Conservation (phyloP, 805 yeast species). For the Kodamaea leandrae region DNA sequence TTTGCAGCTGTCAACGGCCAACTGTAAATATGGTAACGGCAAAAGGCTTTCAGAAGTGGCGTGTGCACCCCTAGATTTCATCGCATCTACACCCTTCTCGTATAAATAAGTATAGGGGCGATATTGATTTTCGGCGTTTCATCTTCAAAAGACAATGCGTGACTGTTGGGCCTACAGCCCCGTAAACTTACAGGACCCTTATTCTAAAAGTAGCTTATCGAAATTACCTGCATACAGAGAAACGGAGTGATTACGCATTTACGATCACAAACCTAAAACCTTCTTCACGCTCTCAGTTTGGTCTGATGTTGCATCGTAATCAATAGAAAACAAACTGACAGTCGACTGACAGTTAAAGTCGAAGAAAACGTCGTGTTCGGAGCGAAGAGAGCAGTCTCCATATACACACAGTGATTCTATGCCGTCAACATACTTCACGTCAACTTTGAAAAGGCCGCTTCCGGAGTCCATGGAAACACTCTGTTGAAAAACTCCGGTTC, state of each 20-base stretch:
- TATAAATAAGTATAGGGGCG: too few species aligned
- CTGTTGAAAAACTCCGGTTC: slow-evolving; percentile 12
- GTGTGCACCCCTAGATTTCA: too few species aligned
- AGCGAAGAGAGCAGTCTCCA: slow-evolving; percentile 13
- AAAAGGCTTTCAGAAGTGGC: too few species aligned
- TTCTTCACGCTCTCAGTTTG: slow-evolving; percentile 16
- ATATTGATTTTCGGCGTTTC: too few species aligned
- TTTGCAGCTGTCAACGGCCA: too few species aligned
- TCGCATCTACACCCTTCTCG: background rate
- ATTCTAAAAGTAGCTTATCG: too few species aligned
- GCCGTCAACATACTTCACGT: slow-evolving; percentile 16
- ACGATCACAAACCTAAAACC: background rate
- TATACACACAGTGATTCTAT: slow-evolving; percentile 10
- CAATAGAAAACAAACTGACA: slow-evolving; percentile 48
- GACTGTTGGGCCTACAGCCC: too few species aligned
- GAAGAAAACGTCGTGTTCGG: slow-evolving; percentile 15
- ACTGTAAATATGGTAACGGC: too few species aligned
- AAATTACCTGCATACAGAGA: too few species aligned
- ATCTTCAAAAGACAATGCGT: background rate
- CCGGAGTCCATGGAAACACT: slow-evolving; percentile 9
- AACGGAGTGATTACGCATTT: background rate
- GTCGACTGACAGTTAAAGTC: slow-evolving; percentile 38
- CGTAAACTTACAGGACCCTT: too few species aligned
- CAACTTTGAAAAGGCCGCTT: slow-evolving; percentile 9
- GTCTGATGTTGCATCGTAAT: slow-evolving; percentile 37